A percentile compares a stretch with the other conserved stretches of the same genome.
These are phyloP conservation scores for Chytriomyces sp. DNA, from an alignment of 192 early-diverging fungal species.

Conservation along the genomic window DNA sequence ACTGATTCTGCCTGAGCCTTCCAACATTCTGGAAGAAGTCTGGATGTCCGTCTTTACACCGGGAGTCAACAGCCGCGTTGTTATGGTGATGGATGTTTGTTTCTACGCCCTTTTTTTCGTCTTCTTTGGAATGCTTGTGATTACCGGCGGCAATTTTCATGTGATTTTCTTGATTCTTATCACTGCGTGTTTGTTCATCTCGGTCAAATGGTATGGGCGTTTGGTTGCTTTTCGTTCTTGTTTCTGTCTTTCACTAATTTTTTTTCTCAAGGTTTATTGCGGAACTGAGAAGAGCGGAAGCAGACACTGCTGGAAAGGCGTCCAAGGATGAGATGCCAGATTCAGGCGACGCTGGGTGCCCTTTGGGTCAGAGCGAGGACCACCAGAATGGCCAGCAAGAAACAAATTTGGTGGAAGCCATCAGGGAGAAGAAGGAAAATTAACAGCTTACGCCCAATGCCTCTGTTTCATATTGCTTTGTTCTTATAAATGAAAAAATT, in stretches of 20 bases:
- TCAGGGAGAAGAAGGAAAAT: no score
- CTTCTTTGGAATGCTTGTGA: conserved; percentile 33
- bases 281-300: conserved; percentile 11
- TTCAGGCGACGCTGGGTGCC: no score
- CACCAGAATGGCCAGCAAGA: no score
- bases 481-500: no score
- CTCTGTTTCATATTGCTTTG: no score
- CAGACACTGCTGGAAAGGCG: not conserved
- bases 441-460: no score
- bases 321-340: not conserved
- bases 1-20: conserved; percentile 18
- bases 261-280: conserved; percentile 20
- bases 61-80: conserved; percentile 48
- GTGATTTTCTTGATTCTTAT: conserved; percentile 45
- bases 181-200: conserved; percentile 42
- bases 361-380: no score
- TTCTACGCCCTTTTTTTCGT: conserved; percentile 47
- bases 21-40: conserved; percentile 32
- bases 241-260: not conserved
- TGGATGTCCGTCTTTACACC: conserved; percentile 52
- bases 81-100: conserved; percentile 45
- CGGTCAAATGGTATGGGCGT: conserved; percentile 47
- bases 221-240: not conserved
- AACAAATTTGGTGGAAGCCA: no score
- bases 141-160: conserved; percentile 45